Conservation (phyloP, 306 rosid species). For the Cucurbita maxima region DNA sequence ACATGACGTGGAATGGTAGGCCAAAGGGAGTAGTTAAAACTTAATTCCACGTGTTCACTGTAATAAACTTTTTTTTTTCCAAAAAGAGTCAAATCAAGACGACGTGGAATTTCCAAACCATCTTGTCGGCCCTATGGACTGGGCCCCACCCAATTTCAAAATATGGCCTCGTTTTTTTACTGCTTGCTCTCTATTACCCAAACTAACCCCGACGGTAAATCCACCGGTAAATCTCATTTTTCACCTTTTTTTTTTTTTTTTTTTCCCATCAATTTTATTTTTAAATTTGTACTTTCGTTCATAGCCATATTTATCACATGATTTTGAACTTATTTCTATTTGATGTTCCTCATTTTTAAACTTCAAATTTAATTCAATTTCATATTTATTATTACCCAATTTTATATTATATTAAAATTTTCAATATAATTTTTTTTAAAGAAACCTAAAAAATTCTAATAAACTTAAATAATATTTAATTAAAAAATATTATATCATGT, state of each 20-base stretch:
- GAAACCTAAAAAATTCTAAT: too few species aligned
- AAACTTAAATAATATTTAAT: too few species aligned
- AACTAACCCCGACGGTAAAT: neutral
- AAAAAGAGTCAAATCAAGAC: neutral
- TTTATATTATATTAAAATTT: too few species aligned
- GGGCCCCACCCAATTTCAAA: neutral
- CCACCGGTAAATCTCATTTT: neutral
- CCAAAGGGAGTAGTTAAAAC: neutral
- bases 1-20: neutral
- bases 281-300: neutral
- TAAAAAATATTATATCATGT: too few species aligned
- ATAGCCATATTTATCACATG: neutral
- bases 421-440: too few species aligned
- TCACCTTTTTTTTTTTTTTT: neutral
- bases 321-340: too few species aligned
- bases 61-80: neutral
- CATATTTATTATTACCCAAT: too few species aligned
- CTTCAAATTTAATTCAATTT: too few species aligned
- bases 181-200: neutral
- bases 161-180: neutral
- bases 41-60: neutral
- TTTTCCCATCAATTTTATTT: neutral
- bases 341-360: too few species aligned
- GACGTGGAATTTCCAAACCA: neutral
- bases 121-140: neutral